These are phyloP conservation scores for Lepidium sativum DNA, from an alignment of 345 rosid genomes.

Conservation along the genomic window DNA sequence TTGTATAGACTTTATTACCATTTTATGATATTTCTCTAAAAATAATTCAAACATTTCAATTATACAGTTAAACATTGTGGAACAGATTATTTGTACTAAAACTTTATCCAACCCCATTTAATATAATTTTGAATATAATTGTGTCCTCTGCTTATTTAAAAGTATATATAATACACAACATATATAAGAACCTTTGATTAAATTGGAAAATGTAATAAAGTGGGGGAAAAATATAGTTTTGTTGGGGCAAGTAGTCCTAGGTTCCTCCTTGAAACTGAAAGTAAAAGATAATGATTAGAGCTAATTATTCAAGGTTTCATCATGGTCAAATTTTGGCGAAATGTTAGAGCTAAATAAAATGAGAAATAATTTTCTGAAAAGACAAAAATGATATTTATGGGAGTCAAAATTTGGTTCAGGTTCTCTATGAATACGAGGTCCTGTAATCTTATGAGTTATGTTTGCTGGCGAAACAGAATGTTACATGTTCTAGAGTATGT, in stretches of 20 bases:
- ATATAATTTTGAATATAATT: not conserved
- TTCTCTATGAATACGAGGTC: not conserved
- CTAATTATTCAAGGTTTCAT: not conserved
- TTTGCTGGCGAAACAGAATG: conserved; percentile 14
- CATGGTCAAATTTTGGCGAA: not conserved
- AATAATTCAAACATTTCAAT: no score
- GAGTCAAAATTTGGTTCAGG: not conserved
- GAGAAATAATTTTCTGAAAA: not conserved
- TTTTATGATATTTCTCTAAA: no score
- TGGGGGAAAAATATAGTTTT: no score
- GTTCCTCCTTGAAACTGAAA: not conserved
- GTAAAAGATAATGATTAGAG: not conserved
- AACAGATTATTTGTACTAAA: not conserved
- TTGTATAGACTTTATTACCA: no score
- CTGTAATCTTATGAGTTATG: not conserved
- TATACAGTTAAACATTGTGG: no score
- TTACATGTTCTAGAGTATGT: not conserved
- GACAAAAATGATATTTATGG: not conserved
- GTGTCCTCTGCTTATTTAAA: not conserved
- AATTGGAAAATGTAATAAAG: not conserved
- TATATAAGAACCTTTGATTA: not conserved
- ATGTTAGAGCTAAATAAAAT: not conserved
- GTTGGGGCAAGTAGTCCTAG: not conserved
- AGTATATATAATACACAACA: not conserved
- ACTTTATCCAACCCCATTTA: not conserved